Evolutionary conservation across 2,329 filamentous ascomycete species (phyloP).

Genomic region (Trichoderma guizhouense): DNA sequence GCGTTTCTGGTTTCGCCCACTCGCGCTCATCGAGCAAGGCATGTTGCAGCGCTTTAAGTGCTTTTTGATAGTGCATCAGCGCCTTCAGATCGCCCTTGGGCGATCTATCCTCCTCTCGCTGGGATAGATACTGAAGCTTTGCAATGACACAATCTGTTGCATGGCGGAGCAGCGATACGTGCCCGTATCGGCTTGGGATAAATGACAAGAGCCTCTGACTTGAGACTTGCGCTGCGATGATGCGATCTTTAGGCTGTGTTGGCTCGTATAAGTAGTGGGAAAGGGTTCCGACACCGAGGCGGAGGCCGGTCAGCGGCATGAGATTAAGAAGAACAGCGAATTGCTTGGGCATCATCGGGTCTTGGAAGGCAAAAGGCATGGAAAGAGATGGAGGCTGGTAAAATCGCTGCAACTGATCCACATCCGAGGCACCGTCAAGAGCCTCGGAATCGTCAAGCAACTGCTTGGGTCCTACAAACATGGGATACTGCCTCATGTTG

Average conservation of each 20-base stretch:
- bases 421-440: not conserved
- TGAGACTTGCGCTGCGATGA: not conserved
- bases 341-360: not conserved
- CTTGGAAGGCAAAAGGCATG: not conserved
- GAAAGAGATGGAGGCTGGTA: not conserved
- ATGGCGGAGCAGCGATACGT: not conserved
- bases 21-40: constrained; percentile 1
- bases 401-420: not conserved
- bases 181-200: constrained; percentile 4
- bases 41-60: constrained; percentile 1
- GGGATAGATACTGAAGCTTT: not conserved
- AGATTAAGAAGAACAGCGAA: constrained; percentile 1
- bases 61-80: constrained; percentile 7
- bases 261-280: constrained; percentile 9
- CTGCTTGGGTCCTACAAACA: not conserved
- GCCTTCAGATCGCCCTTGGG: not conserved
- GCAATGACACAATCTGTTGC: constrained; percentile 10
- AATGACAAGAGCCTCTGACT: constrained; percentile 8
- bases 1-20: constrained; percentile 1
- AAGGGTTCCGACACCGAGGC: constrained; percentile 1
- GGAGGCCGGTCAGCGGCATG: constrained; percentile 8
- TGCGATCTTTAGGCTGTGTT: not conserved
- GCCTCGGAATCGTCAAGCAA: not conserved
- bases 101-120: constrained; percentile 2
- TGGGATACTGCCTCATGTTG: constrained; percentile 10